These are phyloP conservation scores for Chaetomium sp. DNA, from an alignment of 2,329 filamentous ascomycete genomes.

Conservation along the genomic window DNA sequence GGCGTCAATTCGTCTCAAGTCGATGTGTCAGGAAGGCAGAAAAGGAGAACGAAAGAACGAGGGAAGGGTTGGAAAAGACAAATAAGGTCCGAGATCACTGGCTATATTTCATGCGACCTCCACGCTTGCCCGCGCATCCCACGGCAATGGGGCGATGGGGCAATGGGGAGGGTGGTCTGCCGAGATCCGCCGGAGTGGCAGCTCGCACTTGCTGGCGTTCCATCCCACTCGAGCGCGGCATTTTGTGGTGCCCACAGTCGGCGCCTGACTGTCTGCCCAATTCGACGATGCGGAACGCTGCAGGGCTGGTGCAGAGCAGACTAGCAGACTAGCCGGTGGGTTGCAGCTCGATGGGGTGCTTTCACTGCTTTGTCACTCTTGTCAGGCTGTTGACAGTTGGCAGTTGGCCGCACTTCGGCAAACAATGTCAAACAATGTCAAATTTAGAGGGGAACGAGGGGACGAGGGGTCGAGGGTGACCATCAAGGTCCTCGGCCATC, in stretches of 20 bases:
- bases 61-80: background rate
- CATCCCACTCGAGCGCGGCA: background rate
- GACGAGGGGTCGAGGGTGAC: no score
- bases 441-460: background rate
- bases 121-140: constrained; percentile 2
- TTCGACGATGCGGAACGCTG: constrained; percentile 1
- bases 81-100: background rate
- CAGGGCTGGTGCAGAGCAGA: background rate
- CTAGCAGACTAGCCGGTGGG: background rate
- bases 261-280: background rate
- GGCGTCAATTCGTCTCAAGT: background rate
- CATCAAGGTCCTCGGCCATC: constrained; percentile 28
- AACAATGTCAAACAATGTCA: no score
- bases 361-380: background rate
- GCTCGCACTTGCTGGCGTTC: background rate
- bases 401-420: background rate
- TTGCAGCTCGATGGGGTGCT: background rate
- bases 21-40: background rate
- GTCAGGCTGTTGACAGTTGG: background rate
- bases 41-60: background rate
- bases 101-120: background rate
- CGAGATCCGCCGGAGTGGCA: no score
- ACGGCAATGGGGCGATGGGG: no score
- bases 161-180: no score
- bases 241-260: background rate